Base-by-base conservation (phyloP, 202 grass and related monocot species). In the Dendrocalamus latiflorus region DNA sequence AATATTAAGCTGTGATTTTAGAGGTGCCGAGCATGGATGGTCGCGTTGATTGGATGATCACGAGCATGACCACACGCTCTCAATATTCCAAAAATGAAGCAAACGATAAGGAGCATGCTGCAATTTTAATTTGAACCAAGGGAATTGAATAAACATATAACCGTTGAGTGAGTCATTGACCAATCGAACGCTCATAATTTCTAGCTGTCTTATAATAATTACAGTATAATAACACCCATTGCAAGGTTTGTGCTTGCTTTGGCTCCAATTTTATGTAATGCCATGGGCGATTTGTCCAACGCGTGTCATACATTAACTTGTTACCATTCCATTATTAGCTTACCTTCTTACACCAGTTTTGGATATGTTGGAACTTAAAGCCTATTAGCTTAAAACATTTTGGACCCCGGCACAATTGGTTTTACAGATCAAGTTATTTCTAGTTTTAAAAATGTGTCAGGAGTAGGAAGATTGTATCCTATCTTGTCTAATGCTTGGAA, bases 201-300 rank as follows among this genome's bases (percentile, higher is more conserved):
- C 26, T 37, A 18, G 5, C n/a, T 2, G 12, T 24, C 20, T 20
- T 65, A 38, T 50, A 77, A 38, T 50, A 77, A 51, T 62, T 38
- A 49, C 55, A 72, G 14, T 72, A 20, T 17, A 15, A 71, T 24
- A 21, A 71, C 8, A 28, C 26, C 26, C 25, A 26, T 72, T 82
- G 83, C 55, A 84, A 16, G 9, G 7, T 36, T 75, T 84, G 36
- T 72, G 12, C 57, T 50, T 24, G 42, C 59, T 36, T 89, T 77
- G 33, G 9, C 65, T 39, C 55, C 68, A 49, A 50, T 53, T n/a
- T 53, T 49, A 24, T 49, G 15, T 9, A 51, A 72, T 51, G 69
- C 49, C 18, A n/a, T 2, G 21, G 45, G 36, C 8, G 20, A 70
- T 61, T 42, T 60, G 0, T 37, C 42, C 8, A 21, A 26, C 33